Base-by-base conservation (phyloP, 2,329 filamentous ascomycete genomes). In the Penicillium brevicompactum region DNA sequence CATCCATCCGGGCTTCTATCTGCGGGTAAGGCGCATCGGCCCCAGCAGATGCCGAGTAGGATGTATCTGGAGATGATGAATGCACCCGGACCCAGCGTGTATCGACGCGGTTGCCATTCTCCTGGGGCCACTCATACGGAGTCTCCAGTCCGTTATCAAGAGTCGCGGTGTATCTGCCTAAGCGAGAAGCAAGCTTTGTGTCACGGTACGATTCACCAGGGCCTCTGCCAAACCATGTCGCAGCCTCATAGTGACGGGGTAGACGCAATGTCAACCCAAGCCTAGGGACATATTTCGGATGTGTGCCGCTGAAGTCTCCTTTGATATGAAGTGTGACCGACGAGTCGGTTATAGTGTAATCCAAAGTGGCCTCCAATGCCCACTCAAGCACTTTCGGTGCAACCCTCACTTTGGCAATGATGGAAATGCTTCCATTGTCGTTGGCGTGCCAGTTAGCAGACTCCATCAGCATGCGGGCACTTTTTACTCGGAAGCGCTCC, bases 121-220 rank as follows among this genome's bases (percentile, higher is more conserved):
- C 87, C 67, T 90, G 87, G 0, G 87, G 87, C 21, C 85, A 84
- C 16, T 90, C 87, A 63, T 88, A 89, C 1, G 77, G 75, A 0
- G 80, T 79, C 65, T 82, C 81, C 24, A 89, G 75, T 0, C 80
- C 77, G 1, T 21, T 43, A 5, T 48, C 38, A 21, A 57, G n/a
- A 13, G 51, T 38, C 4, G 77, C 74, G 1, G 86, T 72, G 1
- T 77, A 84, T 40, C 83, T 74, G 1, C 81, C 85, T 0, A 85
- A 65, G 2, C 73, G 74, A 61, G 87, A 84, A 1, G 83, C 81
- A 11, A 76, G 64, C 55, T 88, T 88, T 73, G 84, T 87, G 72
- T 91, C 88, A 14, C 76, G 74, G 74, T 90, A 91, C 10, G 79
- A 83, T 68, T 89, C 86, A 2, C 84, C 84, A 0, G 85, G 85